Evolutionary conservation across 805 yeast genomes (phyloP), one percentile per base, ranked within the genome.

Genomic region (Phaffomyces antillensis): DNA sequence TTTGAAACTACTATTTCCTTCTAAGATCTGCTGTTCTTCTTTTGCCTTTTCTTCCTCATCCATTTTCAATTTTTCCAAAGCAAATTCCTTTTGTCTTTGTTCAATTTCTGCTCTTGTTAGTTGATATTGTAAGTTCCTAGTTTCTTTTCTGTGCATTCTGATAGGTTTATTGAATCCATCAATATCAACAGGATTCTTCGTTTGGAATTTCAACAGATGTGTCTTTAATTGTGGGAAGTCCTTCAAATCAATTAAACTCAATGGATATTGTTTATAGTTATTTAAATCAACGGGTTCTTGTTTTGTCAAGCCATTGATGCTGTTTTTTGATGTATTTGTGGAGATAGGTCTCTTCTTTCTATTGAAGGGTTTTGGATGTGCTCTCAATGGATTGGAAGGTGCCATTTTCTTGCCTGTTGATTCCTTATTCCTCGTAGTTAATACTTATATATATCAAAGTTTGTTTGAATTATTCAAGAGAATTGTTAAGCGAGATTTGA

Each of bases 71-170:
- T 60, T 61, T 68, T 56, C 65, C 66, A 59, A 69, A 47, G 63
- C 64, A 46, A 70, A 67, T 52, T 77, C 80, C 43, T 64, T 67
- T 56, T 72, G 76, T 56, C 82, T 74, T 42, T 73, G 76, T 42
- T 83, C 91, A 53, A 85, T 75, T 59, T 86, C 93, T 46, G 83
- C 79, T 55, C 89, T 66, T 2, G 90, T 81, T 54, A 88, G 69
- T 62, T 88, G 95, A 59, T 86, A 86, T 61, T 90, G 96, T 59
- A 91, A 70, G 60, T 87, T 86, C 58, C 88, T 78, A 1, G 99
- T 96, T 63, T 91, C 98, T 60, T 91, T 90, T 54, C 98, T 75
- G 62, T 90, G 97, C 59, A 91, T 68, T 54, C 96, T 71, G 17
- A 90, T 82, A 0, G 99, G 99, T 47, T 76, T 76, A 45, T 79